These are phyloP conservation scores for Lodderomyces pseudojiufengensis DNA, from an alignment of 1,139 yeast species.

Conservation along the genomic window DNA sequence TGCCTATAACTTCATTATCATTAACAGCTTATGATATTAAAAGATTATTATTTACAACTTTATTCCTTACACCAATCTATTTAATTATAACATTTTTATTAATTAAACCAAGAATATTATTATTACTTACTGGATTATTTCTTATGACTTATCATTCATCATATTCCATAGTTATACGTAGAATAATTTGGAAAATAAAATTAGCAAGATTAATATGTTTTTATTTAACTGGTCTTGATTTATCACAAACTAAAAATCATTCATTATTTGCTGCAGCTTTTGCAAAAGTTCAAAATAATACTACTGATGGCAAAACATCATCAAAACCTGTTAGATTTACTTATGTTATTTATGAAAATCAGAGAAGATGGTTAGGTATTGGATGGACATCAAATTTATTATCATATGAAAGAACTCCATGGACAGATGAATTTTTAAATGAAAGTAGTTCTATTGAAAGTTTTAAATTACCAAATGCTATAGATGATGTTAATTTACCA, in stretches of 20 bases:
- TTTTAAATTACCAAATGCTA: slow-evolving; percentile 72
- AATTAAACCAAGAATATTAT: slow-evolving; percentile 65
- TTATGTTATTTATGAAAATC: slow-evolving; percentile 92
- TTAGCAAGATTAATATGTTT: slow-evolving; percentile 66
- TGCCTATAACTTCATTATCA: slow-evolving; percentile 70
- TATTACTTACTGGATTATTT: slow-evolving; percentile 58
- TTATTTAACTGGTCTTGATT: slow-evolving; percentile 84
- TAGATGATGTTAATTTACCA: slow-evolving; percentile 23
- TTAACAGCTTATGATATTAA: slow-evolving; percentile 76
- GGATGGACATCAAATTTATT: slow-evolving; percentile 95
- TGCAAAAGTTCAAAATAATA: slow-evolving; percentile 56
- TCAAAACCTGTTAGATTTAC: slow-evolving; percentile 78
- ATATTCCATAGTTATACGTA: slow-evolving; percentile 76
- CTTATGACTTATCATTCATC: slow-evolving; percentile 82
- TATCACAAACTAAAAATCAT: slow-evolving; percentile 52
- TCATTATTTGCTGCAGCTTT: slow-evolving; percentile 53
- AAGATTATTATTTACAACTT: slow-evolving; percentile 74
- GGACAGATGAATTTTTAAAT: slow-evolving; percentile 95
- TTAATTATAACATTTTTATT: slow-evolving; percentile 64
- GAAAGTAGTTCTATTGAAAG: slow-evolving; percentile 66
- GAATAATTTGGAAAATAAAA: slow-evolving; percentile 79
- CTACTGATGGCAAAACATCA: slow-evolving; percentile 17
- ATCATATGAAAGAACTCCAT: slow-evolving; percentile 89
- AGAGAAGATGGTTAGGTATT: slow-evolving; percentile 94
- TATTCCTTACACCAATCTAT: slow-evolving; percentile 81